Conservation (phyloP, 495 filamentous ascomycete species). For the Tuber melanosporum region DNA sequence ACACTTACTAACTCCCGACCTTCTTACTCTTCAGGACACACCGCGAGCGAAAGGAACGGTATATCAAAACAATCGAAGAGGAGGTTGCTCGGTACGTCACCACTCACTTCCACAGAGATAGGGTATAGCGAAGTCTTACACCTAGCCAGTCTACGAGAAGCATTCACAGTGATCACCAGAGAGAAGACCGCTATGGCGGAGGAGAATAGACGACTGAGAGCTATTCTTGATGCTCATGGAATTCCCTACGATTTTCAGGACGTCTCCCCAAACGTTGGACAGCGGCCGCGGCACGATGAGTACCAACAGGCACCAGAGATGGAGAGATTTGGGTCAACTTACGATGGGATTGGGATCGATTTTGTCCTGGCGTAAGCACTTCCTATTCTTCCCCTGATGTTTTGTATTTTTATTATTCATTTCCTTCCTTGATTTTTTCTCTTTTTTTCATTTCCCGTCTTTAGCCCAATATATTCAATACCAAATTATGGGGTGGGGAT, state of each 20-base stretch:
- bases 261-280: conserved; percentile 4
- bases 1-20: conserved; percentile 14
- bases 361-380: conserved; percentile 84
- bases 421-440: not conserved
- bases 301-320: conserved; percentile 45
- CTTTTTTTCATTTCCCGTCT: not conserved
- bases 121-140: conserved; percentile 48
- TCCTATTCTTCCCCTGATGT: not conserved
- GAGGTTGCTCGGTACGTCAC: conserved; percentile 60
- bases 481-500: conserved; percentile 3
- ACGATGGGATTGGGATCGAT: conserved; percentile 84
- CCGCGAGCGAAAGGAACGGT: conserved; percentile 92
- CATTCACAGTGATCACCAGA: conserved; percentile 54
- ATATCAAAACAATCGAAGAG: conserved; percentile 87
- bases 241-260: conserved; percentile 49
- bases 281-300: conserved; percentile 35
- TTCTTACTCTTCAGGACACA: conserved; percentile 57
- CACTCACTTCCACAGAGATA: conserved; percentile 43
- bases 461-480: not conserved
- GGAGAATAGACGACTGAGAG: conserved; percentile 72
- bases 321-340: conserved; percentile 56
- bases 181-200: conserved; percentile 61
- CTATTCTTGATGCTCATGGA: conserved; percentile 65
- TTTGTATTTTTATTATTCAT: not conserved
- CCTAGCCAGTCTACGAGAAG: conserved; percentile 50